These are phyloP conservation scores for Sphaerobolus stellatus DNA, from an alignment of 1,284 basidiomycete species.

Conservation along the genomic window DNA sequence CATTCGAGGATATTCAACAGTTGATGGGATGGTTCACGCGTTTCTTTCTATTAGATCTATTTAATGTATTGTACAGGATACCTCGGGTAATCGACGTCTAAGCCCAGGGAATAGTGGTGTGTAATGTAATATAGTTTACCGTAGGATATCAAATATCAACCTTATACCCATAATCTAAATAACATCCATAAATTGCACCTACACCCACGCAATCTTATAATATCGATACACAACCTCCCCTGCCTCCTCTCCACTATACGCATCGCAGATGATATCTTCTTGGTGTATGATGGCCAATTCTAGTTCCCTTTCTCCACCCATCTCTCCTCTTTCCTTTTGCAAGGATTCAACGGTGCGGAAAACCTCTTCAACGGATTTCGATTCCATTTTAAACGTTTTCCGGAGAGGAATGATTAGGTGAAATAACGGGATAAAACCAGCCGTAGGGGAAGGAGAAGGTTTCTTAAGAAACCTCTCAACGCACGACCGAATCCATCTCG, in stretches of 20 bases:
- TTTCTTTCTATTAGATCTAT: too few relatives aligned
- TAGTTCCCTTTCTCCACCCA: conserved; percentile 3
- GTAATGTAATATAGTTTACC: too few relatives aligned
- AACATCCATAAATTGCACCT: neutral
- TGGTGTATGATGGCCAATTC: conserved; percentile 47
- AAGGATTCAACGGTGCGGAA: conserved; percentile 40
- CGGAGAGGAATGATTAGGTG: conserved; percentile 77
- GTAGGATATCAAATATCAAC: too few relatives aligned
- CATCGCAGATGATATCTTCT: conserved; percentile 56
- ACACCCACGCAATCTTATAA: conserved; percentile 64
- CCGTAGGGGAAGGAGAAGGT: conserved; percentile 25
- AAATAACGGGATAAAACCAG: conserved; percentile 42
- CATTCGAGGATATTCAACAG: conserved; percentile 97
- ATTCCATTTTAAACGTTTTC: conserved; percentile 60
- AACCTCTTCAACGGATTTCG: conserved; percentile 51
- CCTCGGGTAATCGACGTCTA: too few relatives aligned
- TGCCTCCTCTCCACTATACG: conserved; percentile 36
- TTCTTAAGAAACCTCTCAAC: conserved; percentile 53
- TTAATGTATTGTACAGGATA: too few relatives aligned
- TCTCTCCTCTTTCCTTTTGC: neutral
- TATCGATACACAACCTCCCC: conserved; percentile 62
- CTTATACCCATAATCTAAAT: too few relatives aligned
- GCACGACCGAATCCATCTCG: conserved; percentile 62
- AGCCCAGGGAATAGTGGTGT: too few relatives aligned
- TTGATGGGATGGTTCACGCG: conserved; percentile 30